A percentile compares a stretch with the other conserved stretches of the same genome.
Evolutionary conservation across 768 basidiomycete genomes (phyloP).

Genomic region (Termitomyces sp.): DNA sequence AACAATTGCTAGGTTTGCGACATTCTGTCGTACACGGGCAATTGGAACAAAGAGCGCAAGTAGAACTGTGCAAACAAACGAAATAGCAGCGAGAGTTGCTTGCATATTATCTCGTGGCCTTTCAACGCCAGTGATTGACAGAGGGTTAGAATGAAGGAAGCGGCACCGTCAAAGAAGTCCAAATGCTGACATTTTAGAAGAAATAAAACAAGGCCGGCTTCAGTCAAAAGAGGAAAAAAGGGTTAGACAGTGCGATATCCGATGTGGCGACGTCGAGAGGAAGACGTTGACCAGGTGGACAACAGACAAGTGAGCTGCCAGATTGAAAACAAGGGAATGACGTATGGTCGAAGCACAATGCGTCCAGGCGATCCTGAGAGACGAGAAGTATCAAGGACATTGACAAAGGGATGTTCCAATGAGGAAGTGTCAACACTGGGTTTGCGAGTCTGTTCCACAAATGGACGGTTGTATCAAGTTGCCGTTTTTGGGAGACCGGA

Average conservation of each 20-base stretch:
- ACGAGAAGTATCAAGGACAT: background rate
- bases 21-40: constrained; percentile 39
- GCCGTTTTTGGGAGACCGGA: constrained; percentile 13
- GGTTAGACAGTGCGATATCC: constrained; percentile 1
- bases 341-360: background rate
- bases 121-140: constrained; percentile 1
- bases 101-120: constrained; percentile 22
- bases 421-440: constrained; percentile 14
- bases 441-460: constrained; percentile 8
- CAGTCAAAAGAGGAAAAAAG: constrained; percentile 1
- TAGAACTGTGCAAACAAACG: constrained; percentile 38
- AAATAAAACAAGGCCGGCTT: constrained; percentile 22
- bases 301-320: constrained; percentile 19
- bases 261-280: constrained; percentile 8
- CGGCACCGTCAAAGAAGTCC: constrained; percentile 6
- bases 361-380: background rate
- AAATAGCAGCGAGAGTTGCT: constrained; percentile 30
- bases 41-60: constrained; percentile 34
- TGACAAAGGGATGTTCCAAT: constrained; percentile 23
- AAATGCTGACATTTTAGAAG: constrained; percentile 17
- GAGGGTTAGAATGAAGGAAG: constrained; percentile 10
- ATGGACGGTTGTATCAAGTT: constrained; percentile 15
- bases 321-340: constrained; percentile 22
- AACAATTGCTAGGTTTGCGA: constrained; percentile 42
- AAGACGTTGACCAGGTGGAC: constrained; percentile 2